Conservation (phyloP, 306 rosid genomes). For the Pyrus communis region DNA sequence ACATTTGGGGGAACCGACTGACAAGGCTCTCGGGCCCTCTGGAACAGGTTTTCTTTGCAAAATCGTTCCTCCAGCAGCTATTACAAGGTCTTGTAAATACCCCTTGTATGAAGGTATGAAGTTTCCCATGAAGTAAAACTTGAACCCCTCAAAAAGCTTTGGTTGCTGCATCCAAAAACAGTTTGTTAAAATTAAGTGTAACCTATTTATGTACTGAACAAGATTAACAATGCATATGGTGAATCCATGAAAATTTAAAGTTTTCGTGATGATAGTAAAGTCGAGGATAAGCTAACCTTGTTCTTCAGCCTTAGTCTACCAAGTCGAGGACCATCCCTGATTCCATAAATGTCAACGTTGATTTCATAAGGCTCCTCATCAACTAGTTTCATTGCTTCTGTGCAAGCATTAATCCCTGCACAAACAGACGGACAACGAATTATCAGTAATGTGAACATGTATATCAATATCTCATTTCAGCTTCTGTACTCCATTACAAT, state of each 20-base stretch:
- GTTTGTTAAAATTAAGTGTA: slow-evolving; percentile 5
- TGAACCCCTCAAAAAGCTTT: slow-evolving; percentile 60
- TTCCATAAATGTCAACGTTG: slow-evolving; percentile 60
- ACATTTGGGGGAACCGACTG: slow-evolving; percentile 20
- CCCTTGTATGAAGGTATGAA: slow-evolving; percentile 64
- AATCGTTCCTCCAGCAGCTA: slow-evolving; percentile 82
- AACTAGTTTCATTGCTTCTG: slow-evolving; percentile 52
- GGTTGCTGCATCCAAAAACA: slow-evolving; percentile 58
- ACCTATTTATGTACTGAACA: background rate
- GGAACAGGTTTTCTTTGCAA: slow-evolving; percentile 76
- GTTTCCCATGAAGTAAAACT: slow-evolving; percentile 72
- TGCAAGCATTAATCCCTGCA: slow-evolving; percentile 79
- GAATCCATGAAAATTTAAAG: too few species aligned
- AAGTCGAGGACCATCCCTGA: slow-evolving; percentile 68
- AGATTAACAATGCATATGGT: background rate
- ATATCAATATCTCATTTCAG: background rate
- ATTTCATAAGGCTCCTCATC: slow-evolving; percentile 68
- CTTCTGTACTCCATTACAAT: background rate
- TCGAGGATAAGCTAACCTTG: slow-evolving; percentile 43
- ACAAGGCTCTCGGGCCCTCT: slow-evolving; percentile 14
- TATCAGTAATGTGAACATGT: background rate
- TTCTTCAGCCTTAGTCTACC: slow-evolving; percentile 70
- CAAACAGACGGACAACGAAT: background rate
- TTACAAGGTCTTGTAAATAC: slow-evolving; percentile 68
- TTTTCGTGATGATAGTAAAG: background rate